These are phyloP conservation scores for Luvunga scandens DNA, from an alignment of 345 rosid species.

Conservation along the genomic window DNA sequence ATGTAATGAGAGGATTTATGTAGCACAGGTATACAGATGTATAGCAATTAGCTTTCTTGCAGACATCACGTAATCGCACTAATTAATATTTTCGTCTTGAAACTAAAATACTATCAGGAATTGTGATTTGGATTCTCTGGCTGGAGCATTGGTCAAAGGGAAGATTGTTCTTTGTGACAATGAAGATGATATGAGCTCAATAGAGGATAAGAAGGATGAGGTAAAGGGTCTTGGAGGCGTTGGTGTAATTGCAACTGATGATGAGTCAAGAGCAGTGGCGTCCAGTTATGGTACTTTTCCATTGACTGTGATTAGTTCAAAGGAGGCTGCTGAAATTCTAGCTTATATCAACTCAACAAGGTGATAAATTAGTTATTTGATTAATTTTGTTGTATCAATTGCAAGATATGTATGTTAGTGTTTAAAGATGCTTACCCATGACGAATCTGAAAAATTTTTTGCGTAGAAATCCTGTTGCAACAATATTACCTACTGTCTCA, in stretches of 20 bases:
- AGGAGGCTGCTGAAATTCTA: constrained; percentile 45
- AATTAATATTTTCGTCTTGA: too few relatives aligned
- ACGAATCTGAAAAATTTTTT: not conserved
- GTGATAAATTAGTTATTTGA: constrained; percentile 28
- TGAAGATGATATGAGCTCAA: constrained; percentile 19
- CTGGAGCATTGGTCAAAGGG: constrained; percentile 47
- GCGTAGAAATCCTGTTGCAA: constrained; percentile 66
- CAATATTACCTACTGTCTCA: constrained; percentile 50
- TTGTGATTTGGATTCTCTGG: constrained; percentile 46
- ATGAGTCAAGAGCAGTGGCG: constrained; percentile 41
- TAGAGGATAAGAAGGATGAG: constrained; percentile 27
- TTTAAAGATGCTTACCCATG: not conserved
- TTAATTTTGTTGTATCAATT: not conserved
- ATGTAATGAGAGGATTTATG: too few relatives aligned
- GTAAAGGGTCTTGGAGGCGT: constrained; percentile 53
- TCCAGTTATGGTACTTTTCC: constrained; percentile 48
- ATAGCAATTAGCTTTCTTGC: too few relatives aligned
- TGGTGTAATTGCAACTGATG: constrained; percentile 54
- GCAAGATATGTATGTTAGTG: not conserved
- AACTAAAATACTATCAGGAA: constrained; percentile 32
- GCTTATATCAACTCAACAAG: constrained; percentile 67
- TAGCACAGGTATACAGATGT: too few relatives aligned
- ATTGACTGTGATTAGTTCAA: constrained; percentile 42
- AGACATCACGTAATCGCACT: too few relatives aligned
- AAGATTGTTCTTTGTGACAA: constrained; percentile 66